Conservation (phyloP, 768 basidiomycete species). For the Mycena vitilis region DNA sequence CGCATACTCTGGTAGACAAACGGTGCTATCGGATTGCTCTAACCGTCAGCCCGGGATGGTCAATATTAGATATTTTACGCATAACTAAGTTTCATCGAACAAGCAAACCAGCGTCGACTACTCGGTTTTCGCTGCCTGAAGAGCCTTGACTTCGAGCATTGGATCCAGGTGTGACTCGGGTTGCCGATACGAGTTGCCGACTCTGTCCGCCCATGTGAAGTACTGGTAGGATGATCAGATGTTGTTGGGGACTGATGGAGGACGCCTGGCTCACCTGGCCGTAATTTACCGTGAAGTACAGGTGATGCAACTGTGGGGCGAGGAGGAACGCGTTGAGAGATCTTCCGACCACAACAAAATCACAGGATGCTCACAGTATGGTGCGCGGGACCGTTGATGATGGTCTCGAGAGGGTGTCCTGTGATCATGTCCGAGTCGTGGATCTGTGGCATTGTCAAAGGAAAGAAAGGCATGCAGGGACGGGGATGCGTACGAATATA, state of each 20-base stretch:
- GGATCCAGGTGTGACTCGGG: constrained; percentile 90
- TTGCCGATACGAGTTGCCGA: constrained; percentile 88
- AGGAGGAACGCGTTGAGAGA: no score
- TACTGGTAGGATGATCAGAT: no score
- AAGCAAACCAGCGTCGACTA: background rate
- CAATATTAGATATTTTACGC: constrained; percentile 25
- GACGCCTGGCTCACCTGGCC: no score
- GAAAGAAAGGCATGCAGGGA: background rate
- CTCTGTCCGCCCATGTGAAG: constrained; percentile 94
- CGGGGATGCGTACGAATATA: constrained; percentile 75
- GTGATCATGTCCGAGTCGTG: constrained; percentile 99
- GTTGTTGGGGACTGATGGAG: no score
- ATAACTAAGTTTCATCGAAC: constrained; percentile 30
- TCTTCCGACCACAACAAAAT: no score
- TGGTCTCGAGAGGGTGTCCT: constrained; percentile 84
- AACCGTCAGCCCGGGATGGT: constrained; percentile 9
- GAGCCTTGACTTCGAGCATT: constrained; percentile 69
- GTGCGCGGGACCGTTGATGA: constrained; percentile 98
- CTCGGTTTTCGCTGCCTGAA: constrained; percentile 34
- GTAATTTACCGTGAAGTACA: constrained; percentile 98
- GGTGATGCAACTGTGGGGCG: constrained; percentile 71
- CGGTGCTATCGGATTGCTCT: constrained; percentile 18
- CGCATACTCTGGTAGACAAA: background rate
- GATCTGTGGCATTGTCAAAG: constrained; percentile 64
- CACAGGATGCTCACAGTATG: no score